Evolutionary conservation across 768 basidiomycete genomes (phyloP), one percentile per base, ranked within the genome.

Genomic region (Mycena pura): DNA sequence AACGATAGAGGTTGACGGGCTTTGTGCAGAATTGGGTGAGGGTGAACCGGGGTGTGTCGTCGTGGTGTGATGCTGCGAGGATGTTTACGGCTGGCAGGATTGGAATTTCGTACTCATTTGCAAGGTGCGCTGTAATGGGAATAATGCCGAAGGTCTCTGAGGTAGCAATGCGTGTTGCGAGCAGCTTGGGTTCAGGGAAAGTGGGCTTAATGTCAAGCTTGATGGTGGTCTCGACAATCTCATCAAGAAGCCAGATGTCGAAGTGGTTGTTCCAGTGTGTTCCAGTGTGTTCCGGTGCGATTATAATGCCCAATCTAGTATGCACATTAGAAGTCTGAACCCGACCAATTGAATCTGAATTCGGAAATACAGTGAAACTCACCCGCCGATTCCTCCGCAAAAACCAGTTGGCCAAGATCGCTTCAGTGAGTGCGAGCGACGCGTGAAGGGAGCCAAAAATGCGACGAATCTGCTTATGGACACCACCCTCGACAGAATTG

Each of bases 151-250:
- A 67, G 0, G 59, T 45, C 31, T 66, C 60, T 17, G 57, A 47
- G 1, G 66, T 67, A 5, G 62, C 63, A 10, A 67, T 67, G 13
- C 62, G 53, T 1, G 66, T 67, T 0, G 66, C 59, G 22, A 67
- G 66, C 14, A 67, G 43, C 14, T 29, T 43, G 1, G 66, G 66
- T 7, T 52, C 34, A 7, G 47, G 58, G 28, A 67, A 64, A 4
- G 66, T 57, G 15, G 66, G 62, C 15, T 34, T 19, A 0, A 64
- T 36, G 19, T 50, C 55, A 3, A 67, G 32, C 14, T 19, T 21
- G n/a, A 56, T 36, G 3, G 66, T 39, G 5, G 56, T 47, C 38
- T 67, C 66, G 22, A 60, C 53, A 15, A 67, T 64, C 19, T 67
- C 66, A 49, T 67, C 63, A 2, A 55, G 44, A 14, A 64, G 6